Conservation (phyloP, 1,139 yeast species). For the Geotrichum candidum region DNA sequence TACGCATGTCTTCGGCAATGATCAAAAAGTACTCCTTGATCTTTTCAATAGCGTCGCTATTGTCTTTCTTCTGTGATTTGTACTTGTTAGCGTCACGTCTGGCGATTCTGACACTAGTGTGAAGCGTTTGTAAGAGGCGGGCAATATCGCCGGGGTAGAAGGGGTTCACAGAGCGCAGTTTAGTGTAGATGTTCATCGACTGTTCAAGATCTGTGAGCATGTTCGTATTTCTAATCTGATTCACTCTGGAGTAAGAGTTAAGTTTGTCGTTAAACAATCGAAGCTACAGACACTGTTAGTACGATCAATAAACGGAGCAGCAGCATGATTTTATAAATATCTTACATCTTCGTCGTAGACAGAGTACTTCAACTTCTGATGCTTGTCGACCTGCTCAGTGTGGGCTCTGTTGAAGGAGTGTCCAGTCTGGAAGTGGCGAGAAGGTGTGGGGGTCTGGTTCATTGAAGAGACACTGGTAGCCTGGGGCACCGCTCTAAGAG, state of each 20-base stretch:
- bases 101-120: conserved; percentile 20
- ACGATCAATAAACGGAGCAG: not conserved
- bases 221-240: conserved; percentile 13
- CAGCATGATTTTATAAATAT: not conserved
- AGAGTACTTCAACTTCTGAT: conserved; percentile 6
- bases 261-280: conserved; percentile 16
- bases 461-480: conserved; percentile 10
- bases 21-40: conserved; percentile 16
- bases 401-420: conserved; percentile 4
- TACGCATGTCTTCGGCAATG: conserved; percentile 46
- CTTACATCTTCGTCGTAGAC: conserved; percentile 9
- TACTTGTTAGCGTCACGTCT: conserved; percentile 17
- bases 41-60: conserved; percentile 12
- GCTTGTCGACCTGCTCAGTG: not conserved
- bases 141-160: conserved; percentile 25
- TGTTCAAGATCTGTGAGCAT: conserved; percentile 23
- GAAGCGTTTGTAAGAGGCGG: conserved; percentile 27
- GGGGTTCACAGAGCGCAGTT: conserved; percentile 22
- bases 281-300: not conserved
- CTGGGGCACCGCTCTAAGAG: conserved; percentile 17
- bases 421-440: conserved; percentile 14
- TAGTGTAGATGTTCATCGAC: conserved; percentile 27
- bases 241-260: conserved; percentile 13
- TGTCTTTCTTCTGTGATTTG: conserved; percentile 17
- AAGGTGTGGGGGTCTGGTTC: conserved; percentile 7